phyloP scores from a whole-genome alignment of 225 moss, liverwort and hornwort species.

The Anthoceros angustus region DNA sequence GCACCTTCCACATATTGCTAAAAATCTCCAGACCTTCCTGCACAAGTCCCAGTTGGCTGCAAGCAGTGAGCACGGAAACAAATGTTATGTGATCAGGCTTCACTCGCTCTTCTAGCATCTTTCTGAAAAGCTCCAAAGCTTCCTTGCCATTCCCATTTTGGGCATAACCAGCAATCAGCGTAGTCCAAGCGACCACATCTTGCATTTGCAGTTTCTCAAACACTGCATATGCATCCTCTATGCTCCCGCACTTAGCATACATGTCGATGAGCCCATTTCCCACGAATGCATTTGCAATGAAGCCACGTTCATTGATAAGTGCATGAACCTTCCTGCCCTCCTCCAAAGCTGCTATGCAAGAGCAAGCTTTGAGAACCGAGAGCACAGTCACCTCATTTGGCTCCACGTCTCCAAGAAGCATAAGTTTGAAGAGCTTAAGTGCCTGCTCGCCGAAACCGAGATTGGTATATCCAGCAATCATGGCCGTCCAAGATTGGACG shows the following conservation, averaged over 20 bases:
- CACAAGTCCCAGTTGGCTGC: constrained; percentile 8
- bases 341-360: not conserved
- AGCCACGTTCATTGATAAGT: not conserved
- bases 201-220: constrained; percentile 4
- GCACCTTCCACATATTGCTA: not conserved
- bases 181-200: constrained; percentile 6
- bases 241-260: not conserved
- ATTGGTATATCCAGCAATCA: constrained; percentile 7
- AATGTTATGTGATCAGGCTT: not conserved
- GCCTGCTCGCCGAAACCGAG: constrained; percentile 10
- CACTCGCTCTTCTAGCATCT: not conserved
- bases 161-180: constrained; percentile 3
- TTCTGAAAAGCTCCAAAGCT: not conserved
- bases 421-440: not conserved
- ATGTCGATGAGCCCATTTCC: constrained; percentile 4
- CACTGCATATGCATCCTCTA: constrained; percentile 6
- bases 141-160: constrained; percentile 2
- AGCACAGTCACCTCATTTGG: not conserved
- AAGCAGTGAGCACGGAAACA: constrained; percentile 6
- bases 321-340: not conserved
- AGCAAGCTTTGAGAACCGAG: not conserved
- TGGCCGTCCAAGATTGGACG: constrained; percentile 6
- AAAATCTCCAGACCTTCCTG: not conserved
- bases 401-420: not conserved
- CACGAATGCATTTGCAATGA: not conserved